A percentile compares a stretch with the other conserved stretches of the same genome.
These are phyloP conservation scores for Coemansia sp. DNA, from an alignment of 192 early-diverging fungal genomes.

Conservation along the genomic window DNA sequence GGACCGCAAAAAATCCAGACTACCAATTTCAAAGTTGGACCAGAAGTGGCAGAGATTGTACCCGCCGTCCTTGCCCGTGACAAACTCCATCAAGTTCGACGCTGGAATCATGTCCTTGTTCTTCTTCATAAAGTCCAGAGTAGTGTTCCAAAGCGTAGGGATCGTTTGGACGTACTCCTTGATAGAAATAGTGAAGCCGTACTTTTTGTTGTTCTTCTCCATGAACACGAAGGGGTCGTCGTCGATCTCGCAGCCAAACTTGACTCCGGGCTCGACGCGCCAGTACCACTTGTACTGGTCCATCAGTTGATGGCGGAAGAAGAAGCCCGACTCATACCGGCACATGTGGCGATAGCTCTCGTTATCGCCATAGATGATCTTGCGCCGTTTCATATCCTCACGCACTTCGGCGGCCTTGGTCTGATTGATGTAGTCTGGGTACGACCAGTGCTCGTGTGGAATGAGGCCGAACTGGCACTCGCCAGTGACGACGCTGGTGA, in stretches of 20 bases:
- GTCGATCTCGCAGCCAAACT: constrained; percentile 47
- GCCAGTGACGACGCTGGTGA: constrained; percentile 34
- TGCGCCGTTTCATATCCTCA: constrained; percentile 42
- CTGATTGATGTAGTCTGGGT: constrained; percentile 52
- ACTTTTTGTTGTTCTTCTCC: constrained; percentile 30
- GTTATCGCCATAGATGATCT: constrained; percentile 35
- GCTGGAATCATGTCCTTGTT: constrained; percentile 28
- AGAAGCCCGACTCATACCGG: constrained; percentile 43
- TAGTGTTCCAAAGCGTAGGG: constrained; percentile 40
- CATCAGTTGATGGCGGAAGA: constrained; percentile 45
- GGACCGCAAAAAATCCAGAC: constrained; percentile 67
- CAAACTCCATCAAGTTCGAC: constrained; percentile 34
- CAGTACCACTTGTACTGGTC: constrained; percentile 52
- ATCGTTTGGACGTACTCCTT: constrained; percentile 4
- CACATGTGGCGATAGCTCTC: constrained; percentile 47
- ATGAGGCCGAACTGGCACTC: constrained; percentile 41
- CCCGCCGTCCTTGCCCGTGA: constrained; percentile 30
- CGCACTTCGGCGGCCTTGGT: constrained; percentile 10
- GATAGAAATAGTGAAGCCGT: constrained; percentile 39
- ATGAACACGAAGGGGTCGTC: constrained; percentile 54
- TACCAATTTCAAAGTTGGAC: constrained; percentile 89
- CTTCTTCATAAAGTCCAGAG: constrained; percentile 19
- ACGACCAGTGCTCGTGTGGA: constrained; percentile 40
- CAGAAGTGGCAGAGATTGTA: constrained; percentile 78
- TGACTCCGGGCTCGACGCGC: constrained; percentile 53